Conservation (phyloP, 495 filamentous ascomycete species). For the Opeltia flavorubescens region DNA sequence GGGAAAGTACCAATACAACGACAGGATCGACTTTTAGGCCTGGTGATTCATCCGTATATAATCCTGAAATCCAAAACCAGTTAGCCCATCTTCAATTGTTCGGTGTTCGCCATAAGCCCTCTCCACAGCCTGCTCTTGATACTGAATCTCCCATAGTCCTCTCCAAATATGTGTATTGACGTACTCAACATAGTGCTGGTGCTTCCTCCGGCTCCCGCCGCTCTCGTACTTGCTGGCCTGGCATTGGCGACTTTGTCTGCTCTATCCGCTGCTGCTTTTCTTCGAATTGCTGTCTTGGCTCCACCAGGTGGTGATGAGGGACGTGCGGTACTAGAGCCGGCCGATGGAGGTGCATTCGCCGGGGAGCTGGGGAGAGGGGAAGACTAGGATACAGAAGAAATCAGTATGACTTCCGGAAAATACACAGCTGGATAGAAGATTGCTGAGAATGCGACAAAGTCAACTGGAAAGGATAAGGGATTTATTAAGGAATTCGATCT, state of each 20-base stretch:
- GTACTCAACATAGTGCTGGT: conserved; percentile 94
- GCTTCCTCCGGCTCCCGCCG: conserved; percentile 88
- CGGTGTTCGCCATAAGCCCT: too few species aligned
- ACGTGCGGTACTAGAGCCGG: conserved; percentile 54
- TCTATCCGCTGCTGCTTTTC: conserved; percentile 87
- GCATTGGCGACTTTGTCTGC: conserved; percentile 89
- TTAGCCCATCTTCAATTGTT: conserved; percentile 7
- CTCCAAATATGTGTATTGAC: conserved; percentile 17
- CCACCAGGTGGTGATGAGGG: conserved; percentile 89
- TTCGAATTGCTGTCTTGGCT: conserved; percentile 83
- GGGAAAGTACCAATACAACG: conserved; percentile 81
- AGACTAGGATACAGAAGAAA: conserved; percentile 32
- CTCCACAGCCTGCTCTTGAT: not conserved
- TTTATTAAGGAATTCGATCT: too few species aligned
- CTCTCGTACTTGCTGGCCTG: conserved; percentile 75
- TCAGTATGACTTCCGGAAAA: not conserved
- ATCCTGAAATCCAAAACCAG: conserved; percentile 37
- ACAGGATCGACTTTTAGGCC: conserved; percentile 95
- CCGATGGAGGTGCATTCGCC: conserved; percentile 31
- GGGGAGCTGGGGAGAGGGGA: conserved; percentile 64
- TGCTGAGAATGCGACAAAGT: too few species aligned
- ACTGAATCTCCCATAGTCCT: not conserved
- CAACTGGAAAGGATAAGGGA: too few species aligned
- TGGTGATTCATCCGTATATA: conserved; percentile 98
- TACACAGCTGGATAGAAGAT: not conserved